A percentile compares a stretch with the other conserved stretches of the same genome.
These are phyloP conservation scores for Globisporangium camurandrum DNA, from an alignment of 352 stramenopile genomes.

Conservation along the genomic window DNA sequence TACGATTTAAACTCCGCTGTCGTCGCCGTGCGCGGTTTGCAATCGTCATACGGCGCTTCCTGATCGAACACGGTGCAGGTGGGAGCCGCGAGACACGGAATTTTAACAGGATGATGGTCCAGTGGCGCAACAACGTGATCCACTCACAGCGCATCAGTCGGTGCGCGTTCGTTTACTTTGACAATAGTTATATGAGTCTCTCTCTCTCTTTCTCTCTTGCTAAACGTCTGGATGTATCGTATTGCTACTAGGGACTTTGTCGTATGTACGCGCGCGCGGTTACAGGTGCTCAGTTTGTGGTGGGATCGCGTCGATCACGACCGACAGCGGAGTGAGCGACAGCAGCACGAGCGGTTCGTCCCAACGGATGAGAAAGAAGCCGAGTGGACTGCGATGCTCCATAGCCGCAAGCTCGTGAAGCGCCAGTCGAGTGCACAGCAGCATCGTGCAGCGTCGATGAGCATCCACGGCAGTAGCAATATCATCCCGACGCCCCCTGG, in stretches of 20 bases:
- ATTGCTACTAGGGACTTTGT: slow-evolving; percentile 36
- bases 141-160: slow-evolving; percentile 43
- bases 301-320: slow-evolving; percentile 65
- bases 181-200: too few relatives aligned
- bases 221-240: background rate
- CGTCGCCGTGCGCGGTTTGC: slow-evolving; percentile 26
- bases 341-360: slow-evolving; percentile 23
- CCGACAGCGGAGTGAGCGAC: slow-evolving; percentile 49
- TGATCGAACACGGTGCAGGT: slow-evolving; percentile 44
- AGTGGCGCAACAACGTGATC: slow-evolving; percentile 70
- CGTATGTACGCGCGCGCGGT: slow-evolving; percentile 39
- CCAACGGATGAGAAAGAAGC: slow-evolving; percentile 30
- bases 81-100: slow-evolving; percentile 56
- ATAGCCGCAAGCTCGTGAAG: slow-evolving; percentile 10
- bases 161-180: slow-evolving; percentile 3
- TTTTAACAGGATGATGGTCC: slow-evolving; percentile 69
- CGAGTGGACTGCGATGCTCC: slow-evolving; percentile 14
- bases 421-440: background rate
- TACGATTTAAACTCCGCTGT: slow-evolving; percentile 47
- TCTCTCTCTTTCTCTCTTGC: background rate
- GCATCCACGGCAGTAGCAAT: background rate
- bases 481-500: slow-evolving; percentile 2
- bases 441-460: too few relatives aligned
- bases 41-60: slow-evolving; percentile 40
- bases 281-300: slow-evolving; percentile 44